Percentiles rank a stretch among this genome's conserved stretches.
These are phyloP conservation scores for Berberis vulgaris DNA, from an alignment of 164 flowering plant genomes.

Conservation along the genomic window DNA sequence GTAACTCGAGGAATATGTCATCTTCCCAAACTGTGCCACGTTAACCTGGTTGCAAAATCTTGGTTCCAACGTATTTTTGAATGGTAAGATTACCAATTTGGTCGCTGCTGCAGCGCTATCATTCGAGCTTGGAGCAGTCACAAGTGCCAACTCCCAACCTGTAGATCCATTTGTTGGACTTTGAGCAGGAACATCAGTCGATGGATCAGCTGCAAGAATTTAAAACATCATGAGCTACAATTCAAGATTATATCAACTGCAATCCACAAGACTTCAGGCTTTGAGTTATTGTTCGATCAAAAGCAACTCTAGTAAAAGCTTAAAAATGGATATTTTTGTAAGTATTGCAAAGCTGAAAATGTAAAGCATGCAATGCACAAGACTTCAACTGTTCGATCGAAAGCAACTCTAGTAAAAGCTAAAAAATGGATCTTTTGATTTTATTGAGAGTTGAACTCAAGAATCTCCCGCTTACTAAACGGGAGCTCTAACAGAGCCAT, in stretches of 20 bases:
- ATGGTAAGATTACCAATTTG: constrained; percentile 53
- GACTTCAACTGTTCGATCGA: too few species aligned
- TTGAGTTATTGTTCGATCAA: background rate
- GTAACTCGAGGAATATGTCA: background rate
- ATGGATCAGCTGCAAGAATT: constrained; percentile 34
- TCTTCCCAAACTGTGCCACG: background rate
- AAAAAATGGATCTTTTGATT: too few species aligned
- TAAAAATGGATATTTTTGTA: too few species aligned
- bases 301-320: background rate
- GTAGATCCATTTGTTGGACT: constrained; percentile 45
- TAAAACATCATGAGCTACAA: background rate
- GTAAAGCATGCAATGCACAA: too few species aligned
- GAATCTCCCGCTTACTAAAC: too few species aligned
- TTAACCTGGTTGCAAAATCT: background rate
- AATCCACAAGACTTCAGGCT: background rate
- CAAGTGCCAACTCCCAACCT: constrained; percentile 97
- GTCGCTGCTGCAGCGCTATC: constrained; percentile 54
- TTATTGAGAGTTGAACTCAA: too few species aligned
- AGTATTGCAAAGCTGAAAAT: too few species aligned
- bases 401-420: too few species aligned
- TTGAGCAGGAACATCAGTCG: constrained; percentile 26
- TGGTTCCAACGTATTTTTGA: background rate
- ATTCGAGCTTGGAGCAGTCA: constrained; percentile 86
- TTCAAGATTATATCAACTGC: background rate
- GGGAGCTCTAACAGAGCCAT: too few species aligned